A percentile compares a stretch with the other conserved stretches of the same genome.
Conservation (phyloP, 169 alveolate genomes). For the Plasmodium sp. region DNA sequence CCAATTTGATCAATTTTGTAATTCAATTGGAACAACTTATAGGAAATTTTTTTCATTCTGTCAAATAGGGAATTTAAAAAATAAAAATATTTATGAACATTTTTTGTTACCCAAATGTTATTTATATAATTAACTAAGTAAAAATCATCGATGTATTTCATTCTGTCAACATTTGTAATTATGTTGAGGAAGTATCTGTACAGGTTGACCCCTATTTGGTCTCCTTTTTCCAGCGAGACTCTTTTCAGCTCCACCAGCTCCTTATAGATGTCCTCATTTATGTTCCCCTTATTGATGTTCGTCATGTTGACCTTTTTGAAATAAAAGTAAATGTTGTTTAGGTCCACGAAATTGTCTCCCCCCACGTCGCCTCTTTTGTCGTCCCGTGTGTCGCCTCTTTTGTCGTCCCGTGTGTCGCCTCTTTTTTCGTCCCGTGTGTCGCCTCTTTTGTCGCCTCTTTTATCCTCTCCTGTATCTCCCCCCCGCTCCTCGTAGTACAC, state of each 20-base stretch:
- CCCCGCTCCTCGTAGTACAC: slow-evolving; percentile 34
- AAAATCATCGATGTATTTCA: slow-evolving; percentile 58
- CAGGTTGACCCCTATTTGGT: slow-evolving; percentile 52
- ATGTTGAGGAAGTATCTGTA: slow-evolving; percentile 66
- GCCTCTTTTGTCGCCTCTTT: not conserved
- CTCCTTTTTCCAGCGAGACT: slow-evolving; percentile 37
- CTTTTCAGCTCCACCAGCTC: slow-evolving; percentile 55
- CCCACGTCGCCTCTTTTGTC: too few relatives aligned
- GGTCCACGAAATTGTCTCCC: slow-evolving; percentile 23
- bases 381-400: too few relatives aligned
- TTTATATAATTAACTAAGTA: slow-evolving; percentile 65
- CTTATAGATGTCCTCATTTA: slow-evolving; percentile 61
- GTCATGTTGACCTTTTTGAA: slow-evolving; percentile 73
- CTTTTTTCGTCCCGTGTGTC: too few relatives aligned
- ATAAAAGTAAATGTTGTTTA: slow-evolving; percentile 63
- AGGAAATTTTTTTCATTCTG: slow-evolving; percentile 68
- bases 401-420: too few relatives aligned
- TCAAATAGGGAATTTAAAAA: slow-evolving; percentile 70
- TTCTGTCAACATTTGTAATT: slow-evolving; percentile 67
- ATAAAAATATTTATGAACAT: slow-evolving; percentile 74
- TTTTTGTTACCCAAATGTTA: slow-evolving; percentile 59
- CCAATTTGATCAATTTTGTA: slow-evolving; percentile 68
- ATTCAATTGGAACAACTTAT: slow-evolving; percentile 47
- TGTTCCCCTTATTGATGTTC: slow-evolving; percentile 68
- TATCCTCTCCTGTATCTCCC: not conserved